phyloP scores from a whole-genome alignment of 2,329 filamentous ascomycete species.

The Penicillium frequentans region DNA sequence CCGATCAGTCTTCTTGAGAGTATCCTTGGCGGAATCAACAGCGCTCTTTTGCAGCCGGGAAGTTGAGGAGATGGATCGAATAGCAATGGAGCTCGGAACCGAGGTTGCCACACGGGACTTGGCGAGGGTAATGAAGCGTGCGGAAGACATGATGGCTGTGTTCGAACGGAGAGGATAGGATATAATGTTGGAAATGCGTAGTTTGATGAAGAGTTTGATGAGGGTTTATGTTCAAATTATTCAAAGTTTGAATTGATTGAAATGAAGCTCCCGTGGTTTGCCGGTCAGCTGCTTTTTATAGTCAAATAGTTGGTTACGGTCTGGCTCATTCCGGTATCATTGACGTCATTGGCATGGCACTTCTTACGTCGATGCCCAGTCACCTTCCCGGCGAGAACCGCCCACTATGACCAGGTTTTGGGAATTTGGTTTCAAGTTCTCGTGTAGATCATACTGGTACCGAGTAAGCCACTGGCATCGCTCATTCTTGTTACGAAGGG shows the following conservation, averaged over 20 bases:
- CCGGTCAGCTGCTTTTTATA: slow-evolving; percentile 1
- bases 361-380: slow-evolving; percentile 29
- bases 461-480: not conserved
- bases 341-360: slow-evolving; percentile 23
- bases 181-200: not conserved
- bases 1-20: slow-evolving; percentile 58
- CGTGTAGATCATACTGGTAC: not conserved
- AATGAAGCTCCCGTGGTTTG: not conserved
- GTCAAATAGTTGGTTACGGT: slow-evolving; percentile 8
- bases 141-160: slow-evolving; percentile 16
- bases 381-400: slow-evolving; percentile 7
- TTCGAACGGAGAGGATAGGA: not conserved
- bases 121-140: slow-evolving; percentile 33
- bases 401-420: not conserved
- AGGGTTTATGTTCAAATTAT: not conserved
- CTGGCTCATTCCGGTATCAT: slow-evolving; percentile 5
- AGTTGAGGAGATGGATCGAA: slow-evolving; percentile 54
- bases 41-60: slow-evolving; percentile 51
- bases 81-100: slow-evolving; percentile 16
- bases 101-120: slow-evolving; percentile 17
- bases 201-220: not conserved
- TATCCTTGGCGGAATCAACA: slow-evolving; percentile 58
- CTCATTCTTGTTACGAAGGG: not conserved
- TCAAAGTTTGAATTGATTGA: not conserved
- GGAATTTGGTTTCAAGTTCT: not conserved